Evolutionary conservation across 2,329 filamentous ascomycete genomes (phyloP), one percentile per base, ranked within the genome.

Genomic region (Phialophora macrospora): DNA sequence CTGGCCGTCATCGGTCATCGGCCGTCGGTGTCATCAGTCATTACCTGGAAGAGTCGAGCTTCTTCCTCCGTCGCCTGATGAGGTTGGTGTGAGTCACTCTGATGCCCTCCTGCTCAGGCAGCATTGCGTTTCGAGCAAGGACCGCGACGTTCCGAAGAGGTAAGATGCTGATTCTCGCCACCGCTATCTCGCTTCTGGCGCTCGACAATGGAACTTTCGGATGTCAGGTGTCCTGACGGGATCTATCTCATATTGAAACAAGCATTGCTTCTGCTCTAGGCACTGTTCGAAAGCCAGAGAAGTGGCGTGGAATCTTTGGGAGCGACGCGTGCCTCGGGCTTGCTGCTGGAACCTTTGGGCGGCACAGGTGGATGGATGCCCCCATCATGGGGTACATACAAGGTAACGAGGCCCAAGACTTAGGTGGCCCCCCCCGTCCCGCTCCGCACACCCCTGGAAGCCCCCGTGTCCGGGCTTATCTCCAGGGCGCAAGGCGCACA

Each of bases 161-260:
- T 46, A 57, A 57, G 55, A n/a, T 57, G 32, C 38, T 57, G 55
- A 57, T 41, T 41, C 34, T 57, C 55, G 55, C 55, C 55, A 57
- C 55, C 55, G 28, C 28, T n/a, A 30, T 32, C 5, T 55, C 52
- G 28, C 26, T 20, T 14, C n/a, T 30, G 26, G 52, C 14, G 26
- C 52, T 32, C 17, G n/a, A 11, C 4, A 34, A n/a, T 55, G 52
- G 52, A 55, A 55, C 52, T 55, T 55, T 32, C 28, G 52, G 17
- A 7, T 20, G 17, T 12, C 52, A 20, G 17, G n/a, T 44, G 28
- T 28, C 48, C 48, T 26, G 5, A 51, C 48, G 46, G 12, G 9
- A 44, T 51, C 28, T 52, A 24, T 17, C 34, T 55, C 12, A 34
- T 32, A 17, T 7, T n/a, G 28, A 30, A n/a, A 34, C 28, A 20